A percentile compares a stretch with the other conserved stretches of the same genome.
phyloP scores from a whole-genome alignment of 805 yeast species.

The Candida sonorensis region DNA sequence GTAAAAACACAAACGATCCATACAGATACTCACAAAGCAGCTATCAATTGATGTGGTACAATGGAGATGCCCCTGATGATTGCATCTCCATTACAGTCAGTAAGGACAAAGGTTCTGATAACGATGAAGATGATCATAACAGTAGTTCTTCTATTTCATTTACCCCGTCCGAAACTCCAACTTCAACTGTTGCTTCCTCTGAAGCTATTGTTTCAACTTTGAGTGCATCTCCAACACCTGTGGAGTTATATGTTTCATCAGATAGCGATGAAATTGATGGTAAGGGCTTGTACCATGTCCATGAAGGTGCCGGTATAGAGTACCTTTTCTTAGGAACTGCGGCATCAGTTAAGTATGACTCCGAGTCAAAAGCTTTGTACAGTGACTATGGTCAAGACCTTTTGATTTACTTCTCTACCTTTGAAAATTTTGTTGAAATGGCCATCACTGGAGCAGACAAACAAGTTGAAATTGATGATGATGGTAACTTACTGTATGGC shows the following conservation, averaged over 20 bases:
- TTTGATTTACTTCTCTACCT: too few species aligned
- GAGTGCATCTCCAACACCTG: neutral
- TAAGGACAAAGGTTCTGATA: too few species aligned
- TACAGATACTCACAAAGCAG: slow-evolving; percentile 27
- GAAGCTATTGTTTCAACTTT: slow-evolving; percentile 3
- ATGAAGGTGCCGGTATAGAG: slow-evolving; percentile 42
- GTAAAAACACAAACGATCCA: slow-evolving; percentile 36
- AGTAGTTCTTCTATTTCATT: neutral
- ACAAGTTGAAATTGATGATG: too few species aligned
- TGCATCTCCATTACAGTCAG: slow-evolving; percentile 2
- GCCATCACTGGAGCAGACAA: too few species aligned
- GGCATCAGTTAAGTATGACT: too few species aligned
- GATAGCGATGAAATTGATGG: slow-evolving; percentile 21
- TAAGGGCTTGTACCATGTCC: slow-evolving; percentile 25
- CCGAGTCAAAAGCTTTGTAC: too few species aligned
- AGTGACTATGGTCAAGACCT: too few species aligned
- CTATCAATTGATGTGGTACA: slow-evolving; percentile 20
- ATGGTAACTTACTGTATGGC: slow-evolving; percentile 21
- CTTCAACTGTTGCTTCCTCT: slow-evolving; percentile 3
- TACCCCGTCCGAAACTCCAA: neutral
- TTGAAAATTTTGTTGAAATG: too few species aligned
- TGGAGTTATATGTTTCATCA: slow-evolving; percentile 19
- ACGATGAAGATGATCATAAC: too few species aligned
- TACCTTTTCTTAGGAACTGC: slow-evolving; percentile 29
- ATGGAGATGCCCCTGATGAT: slow-evolving; percentile 6